Conservation (phyloP, 805 yeast species). For the Metschnikowia lochheadii region DNA sequence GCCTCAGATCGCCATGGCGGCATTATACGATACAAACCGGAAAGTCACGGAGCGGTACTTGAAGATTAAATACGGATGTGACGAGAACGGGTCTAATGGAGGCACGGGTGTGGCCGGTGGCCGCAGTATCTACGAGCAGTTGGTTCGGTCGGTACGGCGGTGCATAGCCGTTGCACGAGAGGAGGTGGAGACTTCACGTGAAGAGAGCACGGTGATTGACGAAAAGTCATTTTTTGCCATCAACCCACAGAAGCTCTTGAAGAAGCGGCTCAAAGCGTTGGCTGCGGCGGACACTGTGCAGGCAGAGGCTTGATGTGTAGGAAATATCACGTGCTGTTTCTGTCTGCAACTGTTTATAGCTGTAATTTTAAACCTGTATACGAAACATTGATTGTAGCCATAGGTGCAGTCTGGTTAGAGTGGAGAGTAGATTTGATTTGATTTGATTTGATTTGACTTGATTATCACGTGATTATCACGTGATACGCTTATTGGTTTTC, state of each 20-base stretch:
- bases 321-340: too few relatives aligned
- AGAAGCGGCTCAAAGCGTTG: constrained; percentile 34
- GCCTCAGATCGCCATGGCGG: constrained; percentile 92
- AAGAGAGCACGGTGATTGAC: constrained; percentile 60
- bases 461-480: too few relatives aligned
- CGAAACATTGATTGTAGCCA: too few relatives aligned
- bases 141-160: constrained; percentile 42
- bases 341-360: too few relatives aligned
- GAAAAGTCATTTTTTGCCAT: constrained; percentile 60
- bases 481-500: too few relatives aligned
- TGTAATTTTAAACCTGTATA: too few relatives aligned
- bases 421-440: too few relatives aligned
- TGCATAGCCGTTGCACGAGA: constrained; percentile 47
- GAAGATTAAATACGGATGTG: constrained; percentile 44
- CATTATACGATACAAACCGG: constrained; percentile 64
- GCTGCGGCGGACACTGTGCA: background rate
- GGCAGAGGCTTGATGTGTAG: too few relatives aligned
- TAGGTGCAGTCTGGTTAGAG: too few relatives aligned
- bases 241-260: constrained; percentile 52
- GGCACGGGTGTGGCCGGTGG: constrained; percentile 6
- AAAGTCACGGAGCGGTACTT: constrained; percentile 64
- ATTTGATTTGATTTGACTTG: too few relatives aligned
- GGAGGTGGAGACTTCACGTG: constrained; percentile 46
- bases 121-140: constrained; percentile 37
- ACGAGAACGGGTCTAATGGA: constrained; percentile 8